These are phyloP conservation scores for Yamadazyma membranifaciens DNA, from an alignment of 1,139 yeast genomes.

Conservation along the genomic window DNA sequence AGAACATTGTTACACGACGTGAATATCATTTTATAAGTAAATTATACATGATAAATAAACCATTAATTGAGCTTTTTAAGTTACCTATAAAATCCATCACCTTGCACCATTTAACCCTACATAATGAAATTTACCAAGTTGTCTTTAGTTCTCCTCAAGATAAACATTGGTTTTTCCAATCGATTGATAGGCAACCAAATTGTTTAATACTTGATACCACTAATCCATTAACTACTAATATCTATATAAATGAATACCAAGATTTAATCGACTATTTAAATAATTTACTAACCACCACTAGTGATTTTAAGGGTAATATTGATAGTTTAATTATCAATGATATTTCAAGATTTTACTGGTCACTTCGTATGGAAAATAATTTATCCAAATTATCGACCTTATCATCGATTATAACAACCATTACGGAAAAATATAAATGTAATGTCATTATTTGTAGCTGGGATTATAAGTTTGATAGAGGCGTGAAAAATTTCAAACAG, in stretches of 20 bases:
- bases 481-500: slow-evolving; percentile 19
- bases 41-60: slow-evolving; percentile 1
- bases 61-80: slow-evolving; percentile 5
- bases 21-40: too few relatives aligned
- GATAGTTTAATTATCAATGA: slow-evolving; percentile 12
- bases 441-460: slow-evolving; percentile 35
- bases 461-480: slow-evolving; percentile 31
- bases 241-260: too few relatives aligned
- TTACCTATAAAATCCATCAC: neutral
- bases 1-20: too few relatives aligned
- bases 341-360: slow-evolving; percentile 35
- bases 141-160: neutral
- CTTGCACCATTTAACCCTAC: neutral
- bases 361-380: slow-evolving; percentile 18
- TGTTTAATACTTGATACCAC: neutral
- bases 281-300: neutral
- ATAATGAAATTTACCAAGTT: slow-evolving; percentile 3
- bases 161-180: slow-evolving; percentile 3
- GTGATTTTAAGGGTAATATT: neutral
- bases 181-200: neutral
- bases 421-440: slow-evolving; percentile 24
- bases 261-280: too few relatives aligned
- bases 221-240: neutral
- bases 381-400: slow-evolving; percentile 3
- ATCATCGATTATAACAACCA: neutral